phyloP scores from a whole-genome alignment of 169 alveolate species.

The Plasmodium reichenowi region DNA sequence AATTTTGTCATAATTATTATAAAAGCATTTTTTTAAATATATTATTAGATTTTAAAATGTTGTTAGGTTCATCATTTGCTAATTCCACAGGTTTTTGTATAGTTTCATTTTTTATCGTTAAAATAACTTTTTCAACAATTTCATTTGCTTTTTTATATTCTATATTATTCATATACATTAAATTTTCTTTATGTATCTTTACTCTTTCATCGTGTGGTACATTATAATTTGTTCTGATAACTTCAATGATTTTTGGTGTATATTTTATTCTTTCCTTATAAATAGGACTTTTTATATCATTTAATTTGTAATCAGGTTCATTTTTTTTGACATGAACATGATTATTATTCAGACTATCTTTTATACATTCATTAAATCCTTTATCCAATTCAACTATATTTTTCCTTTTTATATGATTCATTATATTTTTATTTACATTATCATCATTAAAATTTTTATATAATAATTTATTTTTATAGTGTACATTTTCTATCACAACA shows the following conservation, averaged over 20 bases:
- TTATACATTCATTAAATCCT: background rate
- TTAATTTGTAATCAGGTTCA: background rate
- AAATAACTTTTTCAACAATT: conserved; percentile 11
- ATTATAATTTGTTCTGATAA: conserved; percentile 1
- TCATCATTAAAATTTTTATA: background rate
- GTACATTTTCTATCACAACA: conserved; percentile 4
- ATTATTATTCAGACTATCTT: background rate
- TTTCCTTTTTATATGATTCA: conserved; percentile 3
- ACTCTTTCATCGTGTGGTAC: conserved; percentile 25
- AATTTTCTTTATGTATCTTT: conserved; percentile 8
- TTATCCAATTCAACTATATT: conserved; percentile 6
- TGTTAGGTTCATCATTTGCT: background rate
- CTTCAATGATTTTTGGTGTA: conserved; percentile 14
- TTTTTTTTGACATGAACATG: background rate
- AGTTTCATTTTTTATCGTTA: background rate
- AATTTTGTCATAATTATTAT: background rate
- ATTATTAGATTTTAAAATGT: background rate
- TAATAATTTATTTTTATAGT: conserved; percentile 5
- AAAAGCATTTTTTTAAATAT: background rate
- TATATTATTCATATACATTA: conserved; percentile 13
- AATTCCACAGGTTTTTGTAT: conserved; percentile 16
- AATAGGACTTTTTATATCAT: conserved; percentile 3
- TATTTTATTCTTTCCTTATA: conserved; percentile 32
- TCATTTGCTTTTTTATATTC: conserved; percentile 10
- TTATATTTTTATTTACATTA: conserved; percentile 17